Evolutionary conservation across 2,329 filamentous ascomycete species (phyloP).

Genomic region (Exophiala oligosperma): DNA sequence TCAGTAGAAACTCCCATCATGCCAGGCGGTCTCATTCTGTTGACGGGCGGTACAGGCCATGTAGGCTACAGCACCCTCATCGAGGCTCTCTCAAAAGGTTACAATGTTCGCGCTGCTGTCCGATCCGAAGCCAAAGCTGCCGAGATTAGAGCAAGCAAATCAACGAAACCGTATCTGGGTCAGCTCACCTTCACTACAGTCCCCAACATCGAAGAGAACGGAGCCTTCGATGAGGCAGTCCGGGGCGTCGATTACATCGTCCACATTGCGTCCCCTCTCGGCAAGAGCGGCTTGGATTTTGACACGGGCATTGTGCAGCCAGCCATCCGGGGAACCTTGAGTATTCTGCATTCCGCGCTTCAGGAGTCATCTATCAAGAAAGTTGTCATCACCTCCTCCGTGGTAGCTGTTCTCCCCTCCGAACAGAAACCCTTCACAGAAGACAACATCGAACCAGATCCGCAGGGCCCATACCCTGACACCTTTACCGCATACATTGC

Average conservation of each 20-base stretch:
- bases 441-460: conserved; percentile 25
- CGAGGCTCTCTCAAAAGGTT: conserved; percentile 25
- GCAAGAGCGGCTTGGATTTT: conserved; percentile 5
- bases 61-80: conserved; percentile 29
- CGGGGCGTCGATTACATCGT: conserved; percentile 41
- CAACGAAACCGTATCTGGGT: conserved; percentile 8
- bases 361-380: conserved; percentile 68
- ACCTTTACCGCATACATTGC: conserved; percentile 43
- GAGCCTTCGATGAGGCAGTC: conserved; percentile 40
- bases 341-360: conserved; percentile 59
- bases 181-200: conserved; percentile 33
- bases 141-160: conserved; percentile 11
- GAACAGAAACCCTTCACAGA: conserved; percentile 38
- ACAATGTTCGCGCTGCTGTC: conserved; percentile 28
- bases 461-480: conserved; percentile 30
- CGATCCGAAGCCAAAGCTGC: conserved; percentile 25
- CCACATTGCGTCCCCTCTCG: conserved; percentile 33
- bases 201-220: conserved; percentile 28
- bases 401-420: conserved; percentile 58
- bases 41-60: conserved; percentile 28
- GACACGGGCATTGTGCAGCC: conserved; percentile 52
- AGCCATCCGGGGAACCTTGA: conserved; percentile 63
- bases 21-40: conserved; percentile 5
- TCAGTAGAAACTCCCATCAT: background rate
- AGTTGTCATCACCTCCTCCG: conserved; percentile 70